A percentile compares a stretch with the other conserved stretches of the same genome.
phyloP scores from a whole-genome alignment of 371 early-diverging fungal genomes.

The Mortierella polycephala region DNA sequence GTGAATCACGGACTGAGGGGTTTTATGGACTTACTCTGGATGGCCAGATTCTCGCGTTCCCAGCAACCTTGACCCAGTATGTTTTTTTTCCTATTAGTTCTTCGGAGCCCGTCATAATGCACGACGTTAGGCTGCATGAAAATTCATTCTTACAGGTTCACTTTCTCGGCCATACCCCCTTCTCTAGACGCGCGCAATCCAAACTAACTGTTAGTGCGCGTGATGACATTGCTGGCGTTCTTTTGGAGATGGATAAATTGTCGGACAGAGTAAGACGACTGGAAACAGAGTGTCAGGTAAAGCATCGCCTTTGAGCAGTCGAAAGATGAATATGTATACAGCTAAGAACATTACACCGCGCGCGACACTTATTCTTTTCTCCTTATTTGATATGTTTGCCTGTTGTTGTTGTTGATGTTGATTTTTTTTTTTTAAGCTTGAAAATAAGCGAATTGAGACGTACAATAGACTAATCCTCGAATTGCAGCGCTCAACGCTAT shows the following conservation, averaged over 20 bases:
- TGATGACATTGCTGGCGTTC: conserved; percentile 8
- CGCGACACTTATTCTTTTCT: neutral
- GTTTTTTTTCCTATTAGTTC: neutral
- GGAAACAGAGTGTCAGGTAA: conserved; percentile 23
- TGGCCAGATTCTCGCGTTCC: conserved; percentile 22
- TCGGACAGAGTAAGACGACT: conserved; percentile 23
- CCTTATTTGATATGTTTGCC: neutral
- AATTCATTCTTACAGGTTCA: too few species aligned
- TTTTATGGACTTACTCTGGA: conserved; percentile 23
- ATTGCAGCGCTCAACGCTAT: conserved; percentile 15
- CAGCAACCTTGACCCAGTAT: conserved; percentile 11
- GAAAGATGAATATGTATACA: too few species aligned
- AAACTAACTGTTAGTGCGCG: conserved; percentile 4
- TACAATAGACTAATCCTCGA: conserved; percentile 23
- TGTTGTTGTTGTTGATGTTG: neutral
- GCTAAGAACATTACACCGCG: too few species aligned
- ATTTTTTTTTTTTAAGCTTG: conserved; percentile 7
- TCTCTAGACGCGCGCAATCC: conserved; percentile 4
- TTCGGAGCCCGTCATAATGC: neutral
- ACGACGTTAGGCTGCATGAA: too few species aligned
- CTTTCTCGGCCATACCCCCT: neutral
- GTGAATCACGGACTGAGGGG: neutral
- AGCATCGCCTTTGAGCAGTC: neutral
- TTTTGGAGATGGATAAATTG: conserved; percentile 15
- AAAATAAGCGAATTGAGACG: conserved; percentile 30